phyloP scores from a whole-genome alignment of 2,329 filamentous ascomycete species.

The Microcyclosporella mali region DNA sequence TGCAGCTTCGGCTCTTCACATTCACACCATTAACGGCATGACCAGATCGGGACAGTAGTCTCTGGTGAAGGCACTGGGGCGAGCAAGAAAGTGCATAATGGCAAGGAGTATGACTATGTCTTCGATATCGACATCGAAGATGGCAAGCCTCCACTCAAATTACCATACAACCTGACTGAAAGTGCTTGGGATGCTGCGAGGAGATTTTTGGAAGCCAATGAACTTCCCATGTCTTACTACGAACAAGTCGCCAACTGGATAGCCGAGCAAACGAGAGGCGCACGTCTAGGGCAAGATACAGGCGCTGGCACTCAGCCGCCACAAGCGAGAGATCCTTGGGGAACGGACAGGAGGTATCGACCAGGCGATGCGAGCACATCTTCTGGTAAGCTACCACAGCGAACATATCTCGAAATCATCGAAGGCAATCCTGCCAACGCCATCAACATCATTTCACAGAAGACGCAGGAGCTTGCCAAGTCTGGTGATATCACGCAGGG shows the following conservation, averaged over 20 bases:
- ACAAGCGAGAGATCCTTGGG: constrained; percentile 64
- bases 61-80: constrained; percentile 74
- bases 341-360: constrained; percentile 70
- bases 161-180: constrained; percentile 89
- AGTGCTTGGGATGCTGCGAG: constrained; percentile 89
- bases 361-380: constrained; percentile 56
- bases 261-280: constrained; percentile 78
- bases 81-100: constrained; percentile 64
- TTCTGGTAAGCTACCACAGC: constrained; percentile 26
- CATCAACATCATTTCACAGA: constrained; percentile 61
- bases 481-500: constrained; percentile 31
- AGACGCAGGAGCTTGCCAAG: constrained; percentile 62
- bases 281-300: constrained; percentile 61
- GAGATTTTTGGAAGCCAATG: constrained; percentile 84
- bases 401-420: constrained; percentile 25
- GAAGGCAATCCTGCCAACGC: constrained; percentile 32
- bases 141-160: constrained; percentile 81
- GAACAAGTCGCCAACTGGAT: constrained; percentile 94
- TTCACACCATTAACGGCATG: constrained; percentile 5
- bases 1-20: not conserved
- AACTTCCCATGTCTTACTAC: constrained; percentile 78
- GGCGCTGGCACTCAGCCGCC: constrained; percentile 30
- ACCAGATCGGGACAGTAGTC: constrained; percentile 84
- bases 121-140: constrained; percentile 97
- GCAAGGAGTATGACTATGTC: constrained; percentile 90